Evolutionary conservation across 2,329 filamentous ascomycete genomes (phyloP).

Genomic region (Fusarium verrucosum): DNA sequence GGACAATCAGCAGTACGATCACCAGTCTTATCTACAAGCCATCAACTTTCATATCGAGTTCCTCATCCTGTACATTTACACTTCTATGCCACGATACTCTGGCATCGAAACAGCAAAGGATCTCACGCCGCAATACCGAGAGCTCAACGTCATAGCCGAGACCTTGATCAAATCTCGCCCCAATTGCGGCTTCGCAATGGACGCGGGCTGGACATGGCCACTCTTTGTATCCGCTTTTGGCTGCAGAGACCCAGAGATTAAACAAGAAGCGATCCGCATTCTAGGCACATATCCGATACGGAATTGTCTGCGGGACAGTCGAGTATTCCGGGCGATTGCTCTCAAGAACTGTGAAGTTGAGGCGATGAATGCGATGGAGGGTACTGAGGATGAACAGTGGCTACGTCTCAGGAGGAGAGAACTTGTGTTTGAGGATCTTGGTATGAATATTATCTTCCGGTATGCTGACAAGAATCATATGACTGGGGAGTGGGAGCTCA

Average conservation of each 20-base stretch:
- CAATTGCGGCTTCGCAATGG: constrained; percentile 56
- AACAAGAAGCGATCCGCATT: constrained; percentile 53
- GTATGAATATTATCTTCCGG: constrained; percentile 51
- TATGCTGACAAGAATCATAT: constrained; percentile 46
- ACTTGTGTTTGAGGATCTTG: constrained; percentile 52
- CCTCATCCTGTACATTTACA: constrained; percentile 53
- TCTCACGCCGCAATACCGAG: constrained; percentile 55
- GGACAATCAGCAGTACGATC: constrained; percentile 38
- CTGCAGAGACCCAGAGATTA: constrained; percentile 52
- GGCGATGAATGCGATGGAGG: constrained; percentile 46
- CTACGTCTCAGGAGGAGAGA: constrained; percentile 51
- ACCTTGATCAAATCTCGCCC: constrained; percentile 49
- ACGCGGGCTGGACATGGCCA: constrained; percentile 58
- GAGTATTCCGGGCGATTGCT: constrained; percentile 53
- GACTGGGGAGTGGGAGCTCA: constrained; percentile 49
- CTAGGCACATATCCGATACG: constrained; percentile 53
- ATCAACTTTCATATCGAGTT: constrained; percentile 56
- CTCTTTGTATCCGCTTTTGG: constrained; percentile 54
- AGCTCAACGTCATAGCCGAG: constrained; percentile 53
- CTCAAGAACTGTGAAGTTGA: constrained; percentile 52
- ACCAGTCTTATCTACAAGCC: constrained; percentile 48
- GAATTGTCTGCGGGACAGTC: constrained; percentile 56
- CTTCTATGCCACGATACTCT: constrained; percentile 51
- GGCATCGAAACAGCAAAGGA: constrained; percentile 49
- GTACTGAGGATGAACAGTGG: constrained; percentile 51